Base-by-base conservation (phyloP, 352 stramenopile genomes). In the Nothophytophthora sp. region DNA sequence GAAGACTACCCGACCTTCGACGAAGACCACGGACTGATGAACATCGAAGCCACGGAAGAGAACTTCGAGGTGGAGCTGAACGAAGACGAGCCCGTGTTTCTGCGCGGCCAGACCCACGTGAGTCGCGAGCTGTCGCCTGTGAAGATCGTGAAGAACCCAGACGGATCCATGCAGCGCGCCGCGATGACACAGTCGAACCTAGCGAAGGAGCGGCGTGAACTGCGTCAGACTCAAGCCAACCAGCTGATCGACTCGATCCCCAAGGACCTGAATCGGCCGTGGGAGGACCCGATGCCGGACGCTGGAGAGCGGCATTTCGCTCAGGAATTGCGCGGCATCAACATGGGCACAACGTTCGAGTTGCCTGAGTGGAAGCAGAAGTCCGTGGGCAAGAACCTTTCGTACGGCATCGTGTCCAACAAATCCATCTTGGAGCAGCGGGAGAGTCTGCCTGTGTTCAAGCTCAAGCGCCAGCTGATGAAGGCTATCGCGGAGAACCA, bases 81-180 rank as follows among this genome's bases (percentile, higher is more conserved):
- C 44, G 96, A 99, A 39, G 82, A 97, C 23, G 94, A 99, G 63
- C 96, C 98, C 12, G 76, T 97, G 0, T 99, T 99, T 71, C 53
- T 99, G 27, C 77, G 84, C 27, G 97, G 97, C 1, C 96, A 99
- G 68, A 98, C 95, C 1, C 82, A 96, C 37, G 44, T 81, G 35
- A 90, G 83, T 50, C 83, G 71, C 5, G 96, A 99, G 46, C 56
- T 99, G 25, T 97, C 93, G 36, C 97, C 97, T 0, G 81, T 99
- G 8, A 97, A 97, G 42, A 99, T 99, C 67, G 95, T 99, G 2
- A 99, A 98, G 62, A 99, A 99, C 70, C 98, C 98, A 1, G 97
- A 99, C 70, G 98, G 98, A 27, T 98, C 92, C 8, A 82, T 99
- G 60, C 93, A 99, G 63, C 86, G 97, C 10, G 97, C 97, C 0